Conservation (phyloP, 129 eudicot genomes). For the Tagetes erecta region DNA sequence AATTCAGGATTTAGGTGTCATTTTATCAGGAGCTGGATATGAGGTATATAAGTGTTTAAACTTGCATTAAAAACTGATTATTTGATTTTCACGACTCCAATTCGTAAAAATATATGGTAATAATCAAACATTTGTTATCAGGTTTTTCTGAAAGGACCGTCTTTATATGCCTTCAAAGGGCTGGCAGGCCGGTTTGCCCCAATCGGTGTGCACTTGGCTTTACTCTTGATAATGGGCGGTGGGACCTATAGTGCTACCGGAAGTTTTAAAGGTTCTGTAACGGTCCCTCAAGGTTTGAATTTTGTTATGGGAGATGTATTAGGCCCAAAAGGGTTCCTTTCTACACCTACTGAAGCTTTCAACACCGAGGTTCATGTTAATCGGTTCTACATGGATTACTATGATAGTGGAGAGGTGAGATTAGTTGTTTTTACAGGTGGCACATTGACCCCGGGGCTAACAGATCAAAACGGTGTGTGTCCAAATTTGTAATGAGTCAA, state of each 20-base stretch:
- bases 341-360: constrained; percentile 81
- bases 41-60: constrained; percentile 53
- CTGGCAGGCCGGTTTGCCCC: constrained; percentile 96
- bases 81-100: background rate
- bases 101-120: background rate
- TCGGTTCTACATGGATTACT: constrained; percentile 86
- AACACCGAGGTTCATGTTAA: constrained; percentile 94
- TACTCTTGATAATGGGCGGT: constrained; percentile 83
- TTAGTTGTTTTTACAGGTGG: background rate
- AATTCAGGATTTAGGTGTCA: constrained; percentile 79
- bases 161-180: constrained; percentile 90
- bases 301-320: constrained; percentile 91
- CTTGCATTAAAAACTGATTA: background rate
- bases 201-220: constrained; percentile 93
- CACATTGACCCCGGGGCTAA: background rate
- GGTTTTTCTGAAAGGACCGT: constrained; percentile 91
- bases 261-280: constrained; percentile 86
- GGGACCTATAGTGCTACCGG: constrained; percentile 91
- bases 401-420: constrained; percentile 92
- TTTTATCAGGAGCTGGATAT: constrained; percentile 87
- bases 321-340: constrained; percentile 77
- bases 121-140: constrained; percentile 16
- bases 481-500: background rate
- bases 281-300: constrained; percentile 93
- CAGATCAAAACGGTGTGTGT: background rate